Evolutionary conservation across 208 protist genomes (phyloP).

Genomic region (Spironucleus salmonicida): DNA sequence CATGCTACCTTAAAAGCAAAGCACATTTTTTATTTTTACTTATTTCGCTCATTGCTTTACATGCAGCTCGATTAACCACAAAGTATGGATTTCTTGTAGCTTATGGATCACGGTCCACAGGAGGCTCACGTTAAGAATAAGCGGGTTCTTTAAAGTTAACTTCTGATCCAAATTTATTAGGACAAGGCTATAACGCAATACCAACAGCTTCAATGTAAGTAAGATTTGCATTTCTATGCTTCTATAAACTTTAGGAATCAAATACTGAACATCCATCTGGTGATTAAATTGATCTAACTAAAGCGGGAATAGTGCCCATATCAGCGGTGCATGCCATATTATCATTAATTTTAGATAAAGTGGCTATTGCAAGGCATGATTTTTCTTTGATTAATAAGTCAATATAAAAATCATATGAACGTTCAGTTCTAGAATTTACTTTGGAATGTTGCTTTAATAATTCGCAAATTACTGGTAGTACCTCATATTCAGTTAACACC

Average conservation of each 20-base stretch:
- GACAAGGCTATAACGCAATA: not conserved
- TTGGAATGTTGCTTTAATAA: not conserved
- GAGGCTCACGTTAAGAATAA: not conserved
- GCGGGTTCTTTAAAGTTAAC: constrained; percentile 23
- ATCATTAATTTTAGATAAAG: not conserved
- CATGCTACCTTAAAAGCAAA: constrained; percentile 18
- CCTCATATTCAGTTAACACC: not conserved
- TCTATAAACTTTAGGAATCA: too few species aligned
- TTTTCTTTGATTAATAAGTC: constrained; percentile 10
- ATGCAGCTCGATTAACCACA: not conserved
- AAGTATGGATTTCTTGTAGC: constrained; percentile 11
- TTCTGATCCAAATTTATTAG: not conserved
- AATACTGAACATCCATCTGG: not conserved
- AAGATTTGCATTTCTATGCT: too few species aligned
- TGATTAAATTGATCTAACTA: not conserved
- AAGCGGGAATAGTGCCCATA: not conserved
- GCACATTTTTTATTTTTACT: constrained; percentile 27
- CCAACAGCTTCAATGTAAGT: not conserved
- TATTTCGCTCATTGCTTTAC: not conserved
- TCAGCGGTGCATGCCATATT: not conserved
- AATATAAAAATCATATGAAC: constrained; percentile 1
- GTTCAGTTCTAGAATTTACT: not conserved
- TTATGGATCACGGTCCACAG: constrained; percentile 14
- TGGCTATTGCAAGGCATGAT: not conserved
- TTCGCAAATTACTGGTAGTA: not conserved